phyloP scores from a whole-genome alignment of 495 filamentous ascomycete species.

The Penicilliopsis zonata region DNA sequence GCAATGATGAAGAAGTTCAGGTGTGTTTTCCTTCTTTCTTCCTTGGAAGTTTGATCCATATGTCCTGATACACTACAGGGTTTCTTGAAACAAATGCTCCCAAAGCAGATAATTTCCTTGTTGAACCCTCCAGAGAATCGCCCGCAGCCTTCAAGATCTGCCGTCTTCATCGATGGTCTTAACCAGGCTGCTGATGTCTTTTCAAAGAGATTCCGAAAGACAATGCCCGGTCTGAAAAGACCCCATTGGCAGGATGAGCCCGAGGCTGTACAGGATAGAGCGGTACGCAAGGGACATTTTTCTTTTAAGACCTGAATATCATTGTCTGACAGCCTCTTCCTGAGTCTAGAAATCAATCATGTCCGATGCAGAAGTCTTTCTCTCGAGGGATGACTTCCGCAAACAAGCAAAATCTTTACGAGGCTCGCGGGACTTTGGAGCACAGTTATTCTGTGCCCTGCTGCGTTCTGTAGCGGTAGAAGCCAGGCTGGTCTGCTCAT shows the following conservation, averaged over 20 bases:
- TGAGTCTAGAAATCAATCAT: constrained; percentile 21
- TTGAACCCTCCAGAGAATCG: constrained; percentile 51
- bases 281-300: constrained; percentile 5
- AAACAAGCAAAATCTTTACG: constrained; percentile 48
- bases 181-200: constrained; percentile 57
- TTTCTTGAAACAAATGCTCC: constrained; percentile 46
- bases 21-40: too few relatives aligned
- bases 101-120: constrained; percentile 44
- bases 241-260: constrained; percentile 60
- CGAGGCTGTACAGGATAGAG: constrained; percentile 44
- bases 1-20: constrained; percentile 63
- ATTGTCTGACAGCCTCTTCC: too few relatives aligned
- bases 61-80: constrained; percentile 20
- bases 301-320: too few relatives aligned
- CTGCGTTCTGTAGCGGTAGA: constrained; percentile 67
- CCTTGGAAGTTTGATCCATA: too few relatives aligned
- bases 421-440: constrained; percentile 81
- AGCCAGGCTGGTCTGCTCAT: constrained; percentile 82
- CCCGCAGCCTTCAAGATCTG: constrained; percentile 57
- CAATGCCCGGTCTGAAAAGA: constrained; percentile 53
- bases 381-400: constrained; percentile 59
- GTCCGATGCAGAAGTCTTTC: constrained; percentile 24
- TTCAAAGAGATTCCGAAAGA: constrained; percentile 52
- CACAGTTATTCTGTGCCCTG: constrained; percentile 80
- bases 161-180: constrained; percentile 68